A percentile compares a stretch with the other conserved stretches of the same genome.
These are phyloP conservation scores for Clonostachys rosea DNA, from an alignment of 2,329 filamentous ascomycete genomes.

Conservation along the genomic window DNA sequence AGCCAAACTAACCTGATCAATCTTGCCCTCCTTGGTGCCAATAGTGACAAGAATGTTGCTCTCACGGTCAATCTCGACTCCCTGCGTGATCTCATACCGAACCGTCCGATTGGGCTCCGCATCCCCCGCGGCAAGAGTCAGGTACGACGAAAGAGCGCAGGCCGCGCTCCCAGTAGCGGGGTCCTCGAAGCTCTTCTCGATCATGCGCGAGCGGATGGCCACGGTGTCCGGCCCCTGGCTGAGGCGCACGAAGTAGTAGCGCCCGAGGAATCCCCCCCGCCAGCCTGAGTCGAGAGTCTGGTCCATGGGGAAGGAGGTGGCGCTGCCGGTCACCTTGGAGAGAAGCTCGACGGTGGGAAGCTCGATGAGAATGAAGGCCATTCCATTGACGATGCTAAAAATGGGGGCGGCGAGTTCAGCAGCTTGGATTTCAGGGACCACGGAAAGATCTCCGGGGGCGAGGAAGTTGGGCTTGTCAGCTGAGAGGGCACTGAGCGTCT, in stretches of 20 bases:
- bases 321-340: slow-evolving; percentile 25
- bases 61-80: slow-evolving; percentile 61
- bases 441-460: slow-evolving; percentile 16
- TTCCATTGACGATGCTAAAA: slow-evolving; percentile 65
- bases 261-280: slow-evolving; percentile 49
- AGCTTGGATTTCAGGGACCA: slow-evolving; percentile 17
- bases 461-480: slow-evolving; percentile 4
- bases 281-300: slow-evolving; percentile 40
- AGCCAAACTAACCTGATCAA: slow-evolving; percentile 21
- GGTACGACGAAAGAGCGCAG: slow-evolving; percentile 48
- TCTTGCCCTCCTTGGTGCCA: slow-evolving; percentile 16
- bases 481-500: slow-evolving; percentile 22
- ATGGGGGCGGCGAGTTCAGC: slow-evolving; percentile 37
- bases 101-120: slow-evolving; percentile 18
- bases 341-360: slow-evolving; percentile 58
- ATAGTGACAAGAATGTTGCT: slow-evolving; percentile 47
- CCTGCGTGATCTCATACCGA: slow-evolving; percentile 54
- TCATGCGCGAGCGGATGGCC: slow-evolving; percentile 55
- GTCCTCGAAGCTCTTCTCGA: slow-evolving; percentile 48
- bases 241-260: slow-evolving; percentile 54
- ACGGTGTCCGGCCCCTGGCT: slow-evolving; percentile 17
- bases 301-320: slow-evolving; percentile 21
- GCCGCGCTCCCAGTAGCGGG: slow-evolving; percentile 61
- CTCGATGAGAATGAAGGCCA: slow-evolving; percentile 66
- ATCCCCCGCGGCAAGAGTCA: slow-evolving; percentile 34